Percentiles rank a stretch among this genome's conserved stretches.
Conservation (phyloP, 2,329 filamentous ascomycete species). For the Fusarium oligoseptatum region DNA sequence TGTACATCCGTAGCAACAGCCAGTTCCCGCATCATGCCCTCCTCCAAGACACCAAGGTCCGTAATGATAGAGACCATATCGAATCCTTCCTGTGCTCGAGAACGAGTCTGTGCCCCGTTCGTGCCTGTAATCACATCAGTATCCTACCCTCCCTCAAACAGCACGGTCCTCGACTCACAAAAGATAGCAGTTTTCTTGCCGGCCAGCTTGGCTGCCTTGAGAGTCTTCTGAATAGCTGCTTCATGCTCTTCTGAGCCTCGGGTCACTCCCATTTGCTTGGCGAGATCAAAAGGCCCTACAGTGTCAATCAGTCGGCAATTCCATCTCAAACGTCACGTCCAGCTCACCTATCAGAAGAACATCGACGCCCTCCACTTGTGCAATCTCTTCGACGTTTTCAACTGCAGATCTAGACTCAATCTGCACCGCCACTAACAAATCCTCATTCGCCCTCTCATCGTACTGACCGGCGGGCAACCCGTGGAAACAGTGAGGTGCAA, state of each 20-base stretch:
- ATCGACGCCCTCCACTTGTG: neutral
- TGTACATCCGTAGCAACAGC: neutral
- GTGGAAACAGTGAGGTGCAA: neutral
- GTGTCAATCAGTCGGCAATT: too few species aligned
- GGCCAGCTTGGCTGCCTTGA: neutral
- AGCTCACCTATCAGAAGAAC: neutral
- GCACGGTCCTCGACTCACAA: neutral
- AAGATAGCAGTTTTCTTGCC: neutral
- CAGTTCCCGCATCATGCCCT: neutral
- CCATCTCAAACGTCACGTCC: too few species aligned
- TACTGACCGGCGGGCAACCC: neutral
- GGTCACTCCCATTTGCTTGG: neutral
- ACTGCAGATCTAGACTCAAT: neutral
- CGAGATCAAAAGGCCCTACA: neutral
- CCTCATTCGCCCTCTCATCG: neutral
- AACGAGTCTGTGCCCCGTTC: neutral
- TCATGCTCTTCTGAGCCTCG: neutral
- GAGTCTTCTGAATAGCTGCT: neutral
- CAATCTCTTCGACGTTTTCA: neutral
- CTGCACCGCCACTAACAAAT: neutral
- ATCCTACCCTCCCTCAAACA: neutral
- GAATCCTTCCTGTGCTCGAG: neutral
- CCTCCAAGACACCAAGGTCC: neutral
- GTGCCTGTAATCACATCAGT: neutral
- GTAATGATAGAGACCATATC: neutral